These are phyloP conservation scores for Tetrapisispora arboricola DNA, from an alignment of 805 yeast species.

Conservation along the genomic window DNA sequence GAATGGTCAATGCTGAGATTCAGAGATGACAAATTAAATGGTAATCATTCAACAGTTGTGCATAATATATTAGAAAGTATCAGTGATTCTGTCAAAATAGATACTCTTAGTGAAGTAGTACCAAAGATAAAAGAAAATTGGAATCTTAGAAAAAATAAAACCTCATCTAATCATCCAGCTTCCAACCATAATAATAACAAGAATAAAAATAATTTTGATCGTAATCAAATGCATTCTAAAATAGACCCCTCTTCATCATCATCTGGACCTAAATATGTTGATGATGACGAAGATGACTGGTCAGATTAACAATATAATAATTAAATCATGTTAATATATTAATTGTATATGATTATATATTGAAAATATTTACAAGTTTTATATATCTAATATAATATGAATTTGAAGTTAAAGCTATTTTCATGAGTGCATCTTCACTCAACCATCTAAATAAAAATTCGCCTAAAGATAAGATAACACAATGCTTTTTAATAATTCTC, in stretches of 20 bases:
- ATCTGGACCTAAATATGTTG: constrained; percentile 22
- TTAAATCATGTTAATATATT: background rate
- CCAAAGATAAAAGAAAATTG: constrained; percentile 48
- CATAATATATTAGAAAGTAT: constrained; percentile 76
- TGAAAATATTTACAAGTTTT: constrained; percentile 9
- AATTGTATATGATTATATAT: background rate
- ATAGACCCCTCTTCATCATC: background rate
- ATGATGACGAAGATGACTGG: constrained; percentile 28
- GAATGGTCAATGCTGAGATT: constrained; percentile 81
- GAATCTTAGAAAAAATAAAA: constrained; percentile 42
- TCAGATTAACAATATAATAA: constrained; percentile 16
- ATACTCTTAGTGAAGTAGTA: constrained; percentile 56
- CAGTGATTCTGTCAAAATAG: constrained; percentile 72
- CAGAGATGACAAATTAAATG: constrained; percentile 85
- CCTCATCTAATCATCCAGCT: constrained; percentile 4
- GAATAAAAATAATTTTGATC: background rate
- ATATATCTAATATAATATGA: background rate
- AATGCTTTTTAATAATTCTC: constrained; percentile 34
- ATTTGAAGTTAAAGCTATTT: background rate
- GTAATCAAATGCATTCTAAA: constrained; percentile 1
- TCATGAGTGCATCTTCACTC: too few species aligned
- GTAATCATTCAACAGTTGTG: constrained; percentile 75
- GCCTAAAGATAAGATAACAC: constrained; percentile 13
- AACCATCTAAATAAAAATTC: too few species aligned
- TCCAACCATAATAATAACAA: background rate